Percentiles rank a stretch among this genome's conserved stretches.
Evolutionary conservation across 2,329 filamentous ascomycete genomes (phyloP).

Genomic region (Plectosphaerella cucumerina): DNA sequence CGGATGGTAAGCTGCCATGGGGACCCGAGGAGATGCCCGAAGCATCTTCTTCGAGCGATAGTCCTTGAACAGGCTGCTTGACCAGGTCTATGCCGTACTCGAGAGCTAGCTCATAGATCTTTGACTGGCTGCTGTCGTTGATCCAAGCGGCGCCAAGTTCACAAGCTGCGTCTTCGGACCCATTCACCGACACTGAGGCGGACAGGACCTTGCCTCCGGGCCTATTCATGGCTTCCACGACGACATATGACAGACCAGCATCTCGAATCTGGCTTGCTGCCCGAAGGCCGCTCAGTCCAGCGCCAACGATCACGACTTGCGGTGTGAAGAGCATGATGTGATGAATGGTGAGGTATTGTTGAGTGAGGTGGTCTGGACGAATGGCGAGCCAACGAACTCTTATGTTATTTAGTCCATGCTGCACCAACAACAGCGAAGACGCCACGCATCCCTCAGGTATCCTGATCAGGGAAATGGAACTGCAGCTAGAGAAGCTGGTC

Average conservation of each 20-base stretch:
- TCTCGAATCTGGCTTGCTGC: slow-evolving; percentile 16
- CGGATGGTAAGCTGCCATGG: slow-evolving; percentile 12
- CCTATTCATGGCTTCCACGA: slow-evolving; percentile 16
- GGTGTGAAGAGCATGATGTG: not conserved
- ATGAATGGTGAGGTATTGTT: not conserved
- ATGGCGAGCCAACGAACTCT: too few species aligned
- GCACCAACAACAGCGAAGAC: too few species aligned
- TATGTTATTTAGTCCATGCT: too few species aligned
- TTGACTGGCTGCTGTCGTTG: slow-evolving; percentile 11
- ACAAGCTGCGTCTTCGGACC: not conserved
- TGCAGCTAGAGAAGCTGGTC: too few species aligned
- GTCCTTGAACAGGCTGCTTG: not conserved
- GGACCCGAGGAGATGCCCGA: slow-evolving; percentile 12
- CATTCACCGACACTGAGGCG: slow-evolving; percentile 3
- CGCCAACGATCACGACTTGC: slow-evolving; percentile 19
- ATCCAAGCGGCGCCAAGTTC: slow-evolving; percentile 14
- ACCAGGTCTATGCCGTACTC: not conserved
- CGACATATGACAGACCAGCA: slow-evolving; percentile 16
- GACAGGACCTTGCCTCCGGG: slow-evolving; percentile 11
- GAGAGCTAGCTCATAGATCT: not conserved
- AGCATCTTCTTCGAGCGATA: slow-evolving; percentile 10
- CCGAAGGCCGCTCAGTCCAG: slow-evolving; percentile 18
- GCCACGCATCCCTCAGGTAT: too few species aligned
- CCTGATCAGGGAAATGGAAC: too few species aligned
- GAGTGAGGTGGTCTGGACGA: too few species aligned